phyloP scores from a whole-genome alignment of 139 green algal species.

The Pseudopediastrum boryanum region DNA sequence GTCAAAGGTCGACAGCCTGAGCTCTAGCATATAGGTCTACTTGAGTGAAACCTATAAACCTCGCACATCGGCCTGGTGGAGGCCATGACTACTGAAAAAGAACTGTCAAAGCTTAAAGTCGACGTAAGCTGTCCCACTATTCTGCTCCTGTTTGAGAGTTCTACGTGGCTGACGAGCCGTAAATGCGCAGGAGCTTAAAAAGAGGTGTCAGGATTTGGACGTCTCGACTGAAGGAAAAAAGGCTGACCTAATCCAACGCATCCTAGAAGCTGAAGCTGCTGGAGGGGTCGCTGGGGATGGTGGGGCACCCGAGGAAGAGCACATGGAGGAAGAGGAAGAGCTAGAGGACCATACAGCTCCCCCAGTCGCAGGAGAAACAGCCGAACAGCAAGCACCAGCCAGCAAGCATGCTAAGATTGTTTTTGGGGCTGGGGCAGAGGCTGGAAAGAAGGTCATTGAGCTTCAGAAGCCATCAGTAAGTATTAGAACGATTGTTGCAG shows the following conservation, averaged over 20 bases:
- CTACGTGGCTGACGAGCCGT: background rate
- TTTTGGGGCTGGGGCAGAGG: background rate
- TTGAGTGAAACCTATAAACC: no score
- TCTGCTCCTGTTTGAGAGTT: background rate
- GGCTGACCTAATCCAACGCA: background rate
- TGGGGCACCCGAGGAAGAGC: background rate
- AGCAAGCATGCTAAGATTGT: background rate
- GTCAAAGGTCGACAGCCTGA: no score
- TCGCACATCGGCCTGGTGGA: background rate
- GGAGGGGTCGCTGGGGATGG: background rate
- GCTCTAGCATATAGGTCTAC: no score
- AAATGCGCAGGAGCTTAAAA: background rate
- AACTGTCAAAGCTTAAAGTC: background rate
- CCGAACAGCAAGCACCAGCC: conserved; percentile 7
- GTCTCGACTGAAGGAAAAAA: background rate
- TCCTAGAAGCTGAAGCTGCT: background rate
- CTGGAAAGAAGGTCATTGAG: background rate
- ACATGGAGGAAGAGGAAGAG: background rate
- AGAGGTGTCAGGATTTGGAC: background rate
- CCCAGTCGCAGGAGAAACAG: background rate
- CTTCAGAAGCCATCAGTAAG: background rate
- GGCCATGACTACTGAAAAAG: background rate
- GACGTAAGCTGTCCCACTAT: background rate
- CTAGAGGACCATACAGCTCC: background rate
- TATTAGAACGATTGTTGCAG: background rate